These are phyloP conservation scores for Globisporangium mamillatum DNA, from an alignment of 352 stramenopile genomes.

Conservation along the genomic window DNA sequence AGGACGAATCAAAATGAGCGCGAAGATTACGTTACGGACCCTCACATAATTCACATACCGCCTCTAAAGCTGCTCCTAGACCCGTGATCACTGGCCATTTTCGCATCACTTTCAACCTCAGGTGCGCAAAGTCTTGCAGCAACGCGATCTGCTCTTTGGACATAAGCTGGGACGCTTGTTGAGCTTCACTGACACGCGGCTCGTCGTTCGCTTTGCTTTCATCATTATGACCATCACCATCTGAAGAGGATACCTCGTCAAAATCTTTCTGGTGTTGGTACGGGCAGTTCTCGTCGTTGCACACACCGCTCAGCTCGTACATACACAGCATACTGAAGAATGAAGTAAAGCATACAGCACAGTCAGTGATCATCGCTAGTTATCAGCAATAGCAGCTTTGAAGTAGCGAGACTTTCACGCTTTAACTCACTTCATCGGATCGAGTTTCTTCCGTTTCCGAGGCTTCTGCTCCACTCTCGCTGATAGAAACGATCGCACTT, in stretches of 20 bases:
- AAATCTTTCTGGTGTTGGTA: constrained; percentile 71
- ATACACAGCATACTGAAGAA: constrained; percentile 56
- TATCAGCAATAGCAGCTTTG: background rate
- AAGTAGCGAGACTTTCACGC: background rate
- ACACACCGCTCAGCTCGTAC: constrained; percentile 72
- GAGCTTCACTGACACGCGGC: background rate
- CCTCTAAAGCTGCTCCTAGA: background rate
- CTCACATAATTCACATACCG: background rate
- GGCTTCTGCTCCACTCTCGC: constrained; percentile 1
- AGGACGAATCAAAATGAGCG: background rate
- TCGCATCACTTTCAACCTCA: constrained; percentile 27
- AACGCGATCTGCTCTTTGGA: constrained; percentile 32
- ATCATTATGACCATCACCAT: constrained; percentile 6
- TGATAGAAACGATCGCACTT: constrained; percentile 24
- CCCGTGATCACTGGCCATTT: constrained; percentile 50
- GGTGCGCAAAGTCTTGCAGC: constrained; percentile 36
- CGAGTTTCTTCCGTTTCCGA: constrained; percentile 22
- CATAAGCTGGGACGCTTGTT: background rate
- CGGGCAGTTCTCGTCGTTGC: constrained; percentile 67
- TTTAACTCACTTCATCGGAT: constrained; percentile 57
- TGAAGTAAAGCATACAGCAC: background rate
- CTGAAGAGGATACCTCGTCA: constrained; percentile 3
- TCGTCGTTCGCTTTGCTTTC: background rate
- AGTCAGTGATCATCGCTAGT: background rate
- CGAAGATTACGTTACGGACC: background rate